Percentiles rank a stretch among this genome's conserved stretches.
phyloP scores from a whole-genome alignment of 352 stramenopile species.

The Phytophthora palmivora region DNA sequence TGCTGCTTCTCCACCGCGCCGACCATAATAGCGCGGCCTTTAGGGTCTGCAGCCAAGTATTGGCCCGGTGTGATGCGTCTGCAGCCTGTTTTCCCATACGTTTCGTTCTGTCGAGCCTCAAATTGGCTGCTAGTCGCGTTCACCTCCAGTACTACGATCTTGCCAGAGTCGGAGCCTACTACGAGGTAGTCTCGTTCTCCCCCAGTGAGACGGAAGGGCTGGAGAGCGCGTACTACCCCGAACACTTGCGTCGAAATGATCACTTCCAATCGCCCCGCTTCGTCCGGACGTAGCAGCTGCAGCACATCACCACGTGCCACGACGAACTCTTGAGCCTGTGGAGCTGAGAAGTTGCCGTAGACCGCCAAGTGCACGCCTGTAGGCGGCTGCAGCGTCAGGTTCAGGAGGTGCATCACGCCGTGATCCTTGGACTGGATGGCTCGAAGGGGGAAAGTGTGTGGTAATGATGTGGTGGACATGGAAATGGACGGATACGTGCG shows the following conservation, averaged over 20 bases:
- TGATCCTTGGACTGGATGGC: slow-evolving; percentile 9
- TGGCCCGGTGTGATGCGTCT: slow-evolving; percentile 97
- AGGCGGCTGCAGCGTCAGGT: slow-evolving; percentile 88
- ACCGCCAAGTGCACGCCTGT: slow-evolving; percentile 83
- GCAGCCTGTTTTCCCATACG: slow-evolving; percentile 97
- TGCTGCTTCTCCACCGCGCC: slow-evolving; percentile 98
- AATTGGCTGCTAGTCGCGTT: slow-evolving; percentile 81
- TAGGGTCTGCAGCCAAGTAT: slow-evolving; percentile 97
- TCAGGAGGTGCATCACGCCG: slow-evolving; percentile 82
- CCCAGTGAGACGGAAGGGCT: slow-evolving; percentile 88
- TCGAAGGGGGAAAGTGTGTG: slow-evolving; percentile 7
- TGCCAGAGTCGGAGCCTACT: slow-evolving; percentile 96
- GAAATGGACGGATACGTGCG: neutral
- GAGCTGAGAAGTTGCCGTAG: slow-evolving; percentile 92
- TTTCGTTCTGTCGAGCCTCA: slow-evolving; percentile 92
- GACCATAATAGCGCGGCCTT: slow-evolving; percentile 97
- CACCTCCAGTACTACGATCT: slow-evolving; percentile 96
- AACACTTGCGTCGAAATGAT: slow-evolving; percentile 91
- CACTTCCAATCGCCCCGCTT: slow-evolving; percentile 72
- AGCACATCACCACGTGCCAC: slow-evolving; percentile 93
- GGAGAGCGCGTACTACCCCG: slow-evolving; percentile 92
- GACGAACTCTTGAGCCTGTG: slow-evolving; percentile 96
- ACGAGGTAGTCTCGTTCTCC: slow-evolving; percentile 96
- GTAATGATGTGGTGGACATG: slow-evolving; percentile 9
- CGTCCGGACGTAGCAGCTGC: slow-evolving; percentile 92